phyloP scores from a whole-genome alignment of 192 early-diverging fungal genomes.

The Chytriomyces sp. region DNA sequence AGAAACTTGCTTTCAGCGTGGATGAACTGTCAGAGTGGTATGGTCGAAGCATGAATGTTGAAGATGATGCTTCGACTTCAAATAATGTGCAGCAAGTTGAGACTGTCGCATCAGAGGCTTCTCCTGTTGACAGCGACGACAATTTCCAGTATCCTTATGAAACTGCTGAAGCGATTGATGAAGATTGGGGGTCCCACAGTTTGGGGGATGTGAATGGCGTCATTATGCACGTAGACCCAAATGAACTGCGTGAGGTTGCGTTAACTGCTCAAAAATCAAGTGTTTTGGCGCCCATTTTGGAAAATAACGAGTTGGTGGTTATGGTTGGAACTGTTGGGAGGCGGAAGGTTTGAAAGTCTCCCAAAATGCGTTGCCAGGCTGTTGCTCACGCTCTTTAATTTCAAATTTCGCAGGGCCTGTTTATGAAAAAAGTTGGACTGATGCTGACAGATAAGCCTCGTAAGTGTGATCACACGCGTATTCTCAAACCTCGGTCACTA shows the following conservation, averaged over 20 bases:
- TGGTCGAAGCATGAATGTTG: constrained; percentile 7
- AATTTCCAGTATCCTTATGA: constrained; percentile 25
- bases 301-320: constrained; percentile 64
- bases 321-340: constrained; percentile 62
- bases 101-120: too few relatives aligned
- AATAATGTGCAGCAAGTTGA: too few relatives aligned
- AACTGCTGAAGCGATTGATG: constrained; percentile 1
- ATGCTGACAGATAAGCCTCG: constrained; percentile 75
- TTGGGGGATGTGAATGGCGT: background rate
- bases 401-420: constrained; percentile 27
- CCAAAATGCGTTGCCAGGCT: too few relatives aligned
- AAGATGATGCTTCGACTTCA: background rate
- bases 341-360: constrained; percentile 40
- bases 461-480: background rate
- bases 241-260: constrained; percentile 23
- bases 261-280: constrained; percentile 36
- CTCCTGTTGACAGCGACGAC: background rate
- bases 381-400: too few relatives aligned
- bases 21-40: constrained; percentile 25
- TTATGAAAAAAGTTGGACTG: constrained; percentile 62
- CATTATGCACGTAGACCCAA: constrained; percentile 21
- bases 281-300: constrained; percentile 48
- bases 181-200: background rate
- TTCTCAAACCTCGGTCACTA: background rate
- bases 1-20: background rate